Evolutionary conservation across 2,329 filamentous ascomycete genomes (phyloP), one percentile per base, ranked within the genome.

Genomic region (Bipolaris cookei): DNA sequence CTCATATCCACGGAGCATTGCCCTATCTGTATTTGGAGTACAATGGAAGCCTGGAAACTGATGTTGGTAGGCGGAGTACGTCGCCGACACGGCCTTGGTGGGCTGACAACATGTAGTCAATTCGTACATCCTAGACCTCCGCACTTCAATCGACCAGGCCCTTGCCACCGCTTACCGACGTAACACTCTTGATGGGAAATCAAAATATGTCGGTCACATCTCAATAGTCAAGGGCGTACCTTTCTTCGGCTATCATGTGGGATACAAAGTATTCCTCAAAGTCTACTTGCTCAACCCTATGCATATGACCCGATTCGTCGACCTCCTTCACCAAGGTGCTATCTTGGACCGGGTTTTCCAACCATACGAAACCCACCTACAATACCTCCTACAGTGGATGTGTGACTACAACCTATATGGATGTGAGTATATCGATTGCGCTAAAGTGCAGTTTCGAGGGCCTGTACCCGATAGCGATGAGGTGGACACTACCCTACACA

Each of bases 321-420:
- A 98, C 70, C 82, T 99, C 45, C 82, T 99, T 39, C 88, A 91
- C 16, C 92, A 97, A 76, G 95, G 95, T 6, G 89, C 89, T 28
- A 88, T 99, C 41, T 86, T 98, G 85, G 91, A 91, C 72, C 86
- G 85, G 57, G 84, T 86, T 21, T 89, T 99, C 41, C 94, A 98
- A 71, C 94, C 95, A 0, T 96, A 95, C 71, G 95, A 99, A 77
- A 92, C 91, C 16, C 96, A 99, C 74, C 77, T 98, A 60, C 92
- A 97, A 71, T 98, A 93, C 73, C 79, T 97, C 7, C 83, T 95
- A 8, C 96, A 99, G 77, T 99, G 96, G 86, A 98, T 99, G 95
- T 90, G 89, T 63, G 96, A 99, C 75, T 99, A 96, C 81, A 99
- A 97, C 72, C 81, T 99, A 64, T 98, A 96, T 74, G 96, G 96